Evolutionary conservation across 2,329 filamentous ascomycete species (phyloP).

Genomic region (Penicillium sp.): DNA sequence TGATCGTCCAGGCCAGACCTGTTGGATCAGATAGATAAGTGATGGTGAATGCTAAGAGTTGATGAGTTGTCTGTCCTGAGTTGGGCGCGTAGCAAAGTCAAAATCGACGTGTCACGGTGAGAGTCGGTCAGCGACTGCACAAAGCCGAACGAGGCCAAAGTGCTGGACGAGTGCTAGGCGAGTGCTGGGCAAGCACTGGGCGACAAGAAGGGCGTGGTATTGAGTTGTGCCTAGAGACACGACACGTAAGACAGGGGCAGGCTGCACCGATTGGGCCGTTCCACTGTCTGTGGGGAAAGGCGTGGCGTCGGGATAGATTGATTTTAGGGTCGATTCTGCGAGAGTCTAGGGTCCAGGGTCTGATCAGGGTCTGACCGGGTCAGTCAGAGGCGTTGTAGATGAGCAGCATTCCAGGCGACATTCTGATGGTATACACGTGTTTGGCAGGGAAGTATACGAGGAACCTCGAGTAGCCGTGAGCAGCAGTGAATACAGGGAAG

Average conservation of each 20-base stretch:
- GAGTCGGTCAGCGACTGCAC: neutral
- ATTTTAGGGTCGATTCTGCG: neutral
- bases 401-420: constrained; percentile 7
- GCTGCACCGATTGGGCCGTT: constrained; percentile 21
- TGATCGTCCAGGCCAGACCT: constrained; percentile 15
- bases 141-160: neutral
- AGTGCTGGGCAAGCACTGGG: neutral
- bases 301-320: constrained; percentile 4
- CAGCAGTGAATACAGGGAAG: neutral
- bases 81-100: neutral
- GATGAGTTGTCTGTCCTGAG: neutral
- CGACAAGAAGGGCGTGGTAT: constrained; percentile 4
- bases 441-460: constrained; percentile 16
- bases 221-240: constrained; percentile 1
- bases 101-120: neutral
- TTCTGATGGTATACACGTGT: constrained; percentile 23
- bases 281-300: constrained; percentile 23
- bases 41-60: neutral
- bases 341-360: neutral
- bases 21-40: neutral
- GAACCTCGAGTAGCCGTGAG: neutral
- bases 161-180: neutral
- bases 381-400: neutral
- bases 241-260: constrained; percentile 19
- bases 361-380: neutral